Evolutionary conservation across 2,329 filamentous ascomycete genomes (phyloP).

Genomic region (Calonectria leucothoes): DNA sequence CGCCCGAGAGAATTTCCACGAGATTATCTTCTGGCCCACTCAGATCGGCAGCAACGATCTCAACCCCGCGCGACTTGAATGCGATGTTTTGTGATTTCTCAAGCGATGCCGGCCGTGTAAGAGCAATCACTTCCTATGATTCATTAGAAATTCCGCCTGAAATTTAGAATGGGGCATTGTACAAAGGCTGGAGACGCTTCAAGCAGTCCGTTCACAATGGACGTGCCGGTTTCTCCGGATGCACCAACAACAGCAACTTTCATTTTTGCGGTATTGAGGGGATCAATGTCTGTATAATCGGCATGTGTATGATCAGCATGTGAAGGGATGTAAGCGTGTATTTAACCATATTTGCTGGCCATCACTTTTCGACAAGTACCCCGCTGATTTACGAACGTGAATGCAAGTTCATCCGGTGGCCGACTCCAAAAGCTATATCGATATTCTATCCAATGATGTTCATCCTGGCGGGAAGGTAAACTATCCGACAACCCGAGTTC

Average conservation of each 20-base stretch:
- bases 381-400: neutral
- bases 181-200: neutral
- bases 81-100: neutral
- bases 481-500: neutral
- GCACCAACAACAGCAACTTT: constrained; percentile 19
- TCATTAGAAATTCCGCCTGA: neutral
- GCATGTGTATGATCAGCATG: neutral
- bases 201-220: constrained; percentile 10
- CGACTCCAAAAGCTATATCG: neutral
- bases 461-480: neutral
- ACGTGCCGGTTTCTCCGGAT: constrained; percentile 8
- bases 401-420: neutral
- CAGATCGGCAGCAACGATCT: neutral
- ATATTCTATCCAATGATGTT: neutral
- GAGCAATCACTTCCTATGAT: constrained; percentile 5
- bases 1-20: neutral
- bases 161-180: neutral
- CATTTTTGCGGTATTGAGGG: neutral
- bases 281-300: neutral
- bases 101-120: constrained; percentile 3
- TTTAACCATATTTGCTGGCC: neutral
- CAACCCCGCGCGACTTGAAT: neutral
- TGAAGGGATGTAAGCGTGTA: neutral
- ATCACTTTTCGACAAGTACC: neutral
- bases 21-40: neutral